phyloP scores from a whole-genome alignment of 306 rosid genomes.

The Hippophae gyantsensis region DNA sequence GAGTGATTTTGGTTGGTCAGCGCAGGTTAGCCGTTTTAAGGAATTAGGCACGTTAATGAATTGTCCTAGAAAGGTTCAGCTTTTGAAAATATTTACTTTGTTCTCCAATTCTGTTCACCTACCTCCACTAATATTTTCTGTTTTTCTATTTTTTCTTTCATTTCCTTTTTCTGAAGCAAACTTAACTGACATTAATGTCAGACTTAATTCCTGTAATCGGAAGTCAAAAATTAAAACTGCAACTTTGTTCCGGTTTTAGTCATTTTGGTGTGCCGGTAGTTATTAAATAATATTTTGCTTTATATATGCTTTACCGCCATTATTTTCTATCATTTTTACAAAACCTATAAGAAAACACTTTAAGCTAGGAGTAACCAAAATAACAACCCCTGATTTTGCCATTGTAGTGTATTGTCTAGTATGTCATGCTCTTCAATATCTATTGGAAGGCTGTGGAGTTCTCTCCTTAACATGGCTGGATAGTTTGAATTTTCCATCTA shows the following conservation, averaged over 20 bases:
- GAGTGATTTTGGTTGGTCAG: conserved; percentile 9
- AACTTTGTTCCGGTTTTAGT: neutral
- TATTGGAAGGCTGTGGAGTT: neutral
- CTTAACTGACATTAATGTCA: too few species aligned
- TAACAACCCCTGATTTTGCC: conserved; percentile 4
- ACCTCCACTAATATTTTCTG: conserved; percentile 1
- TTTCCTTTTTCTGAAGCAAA: too few species aligned
- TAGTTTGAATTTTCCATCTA: neutral
- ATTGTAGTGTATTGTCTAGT: neutral
- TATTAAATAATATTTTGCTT: neutral
- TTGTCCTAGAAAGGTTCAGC: conserved; percentile 17
- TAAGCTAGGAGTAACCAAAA: too few species aligned
- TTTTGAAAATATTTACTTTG: conserved; percentile 1
- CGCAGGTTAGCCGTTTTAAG: conserved; percentile 10
- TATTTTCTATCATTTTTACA: too few species aligned
- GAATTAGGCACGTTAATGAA: conserved; percentile 16
- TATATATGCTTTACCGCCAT: too few species aligned
- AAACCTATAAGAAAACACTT: too few species aligned
- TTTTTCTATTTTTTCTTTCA: neutral
- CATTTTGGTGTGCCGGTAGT: neutral
- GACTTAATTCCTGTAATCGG: too few species aligned
- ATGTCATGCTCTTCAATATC: neutral
- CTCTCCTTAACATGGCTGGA: neutral
- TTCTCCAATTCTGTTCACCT: conserved; percentile 9
- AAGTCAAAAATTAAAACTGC: too few species aligned